A percentile compares a stretch with the other conserved stretches of the same genome.
These are phyloP conservation scores for Sporothrix luriei DNA, from an alignment of 2,329 filamentous ascomycete genomes.

Conservation along the genomic window DNA sequence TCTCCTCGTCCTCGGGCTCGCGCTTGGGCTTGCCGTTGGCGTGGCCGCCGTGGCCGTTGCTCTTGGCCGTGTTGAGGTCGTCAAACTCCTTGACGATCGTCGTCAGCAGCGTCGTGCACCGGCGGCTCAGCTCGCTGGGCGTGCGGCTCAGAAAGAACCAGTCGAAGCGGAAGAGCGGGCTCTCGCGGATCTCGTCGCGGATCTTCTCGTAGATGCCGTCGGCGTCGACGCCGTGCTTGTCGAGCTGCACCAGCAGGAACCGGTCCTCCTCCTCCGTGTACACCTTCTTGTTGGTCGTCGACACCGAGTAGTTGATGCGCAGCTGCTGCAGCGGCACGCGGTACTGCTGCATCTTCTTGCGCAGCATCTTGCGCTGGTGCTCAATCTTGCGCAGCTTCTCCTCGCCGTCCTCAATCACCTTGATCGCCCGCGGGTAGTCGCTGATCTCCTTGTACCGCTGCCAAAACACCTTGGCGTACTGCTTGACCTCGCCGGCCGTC, in stretches of 20 bases:
- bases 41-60: conserved; percentile 51
- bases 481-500: conserved; percentile 77
- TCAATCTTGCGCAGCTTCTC: conserved; percentile 85
- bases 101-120: conserved; percentile 91
- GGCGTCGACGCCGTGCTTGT: conserved; percentile 88
- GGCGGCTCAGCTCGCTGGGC: conserved; percentile 84
- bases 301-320: conserved; percentile 98
- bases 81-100: conserved; percentile 96
- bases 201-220: conserved; percentile 91
- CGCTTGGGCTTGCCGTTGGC: conserved; percentile 73
- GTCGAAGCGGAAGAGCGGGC: conserved; percentile 93
- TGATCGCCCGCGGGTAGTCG: conserved; percentile 86
- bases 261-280: conserved; percentile 98
- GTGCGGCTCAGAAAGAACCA: conserved; percentile 99
- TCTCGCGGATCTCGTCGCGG: conserved; percentile 94
- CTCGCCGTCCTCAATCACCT: conserved; percentile 89
- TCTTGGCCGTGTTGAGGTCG: conserved; percentile 56
- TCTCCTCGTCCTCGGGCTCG: conserved; percentile 76
- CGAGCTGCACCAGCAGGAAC: conserved; percentile 89
- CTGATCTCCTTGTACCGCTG: conserved; percentile 87
- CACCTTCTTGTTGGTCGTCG: conserved; percentile 99
- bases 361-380: conserved; percentile 88
- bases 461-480: conserved; percentile 96
- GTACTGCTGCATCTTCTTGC: conserved; percentile 94
- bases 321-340: conserved; percentile 97